A percentile compares a stretch with the other conserved stretches of the same genome.
Conservation (phyloP, 208 protist genomes). For the Leptomonas seymouri region DNA sequence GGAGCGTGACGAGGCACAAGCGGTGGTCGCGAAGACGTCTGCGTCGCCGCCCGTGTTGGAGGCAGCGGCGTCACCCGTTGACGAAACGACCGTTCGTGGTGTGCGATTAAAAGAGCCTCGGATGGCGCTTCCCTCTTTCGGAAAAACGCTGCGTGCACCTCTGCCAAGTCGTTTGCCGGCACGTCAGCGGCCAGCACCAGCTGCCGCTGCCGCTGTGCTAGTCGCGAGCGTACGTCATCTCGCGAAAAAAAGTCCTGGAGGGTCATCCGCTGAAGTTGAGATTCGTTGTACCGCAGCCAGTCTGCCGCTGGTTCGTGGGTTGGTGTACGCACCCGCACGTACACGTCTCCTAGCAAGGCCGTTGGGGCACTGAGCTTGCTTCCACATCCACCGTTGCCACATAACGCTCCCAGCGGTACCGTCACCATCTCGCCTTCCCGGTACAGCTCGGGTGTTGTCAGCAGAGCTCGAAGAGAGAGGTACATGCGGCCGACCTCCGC, state of each 20-base stretch:
- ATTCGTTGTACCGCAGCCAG: constrained; percentile 29
- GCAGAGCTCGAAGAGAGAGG: constrained; percentile 9
- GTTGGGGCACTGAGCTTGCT: neutral
- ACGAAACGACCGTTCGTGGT: no score
- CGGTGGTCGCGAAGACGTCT: neutral
- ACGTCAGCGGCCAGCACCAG: neutral
- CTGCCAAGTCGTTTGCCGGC: neutral
- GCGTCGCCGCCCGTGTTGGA: neutral
- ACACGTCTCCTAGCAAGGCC: constrained; percentile 30
- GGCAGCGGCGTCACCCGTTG: neutral
- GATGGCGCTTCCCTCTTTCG: neutral
- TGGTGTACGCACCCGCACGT: constrained; percentile 37
- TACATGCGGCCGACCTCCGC: constrained; percentile 1
- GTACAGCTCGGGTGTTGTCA: constrained; percentile 39
- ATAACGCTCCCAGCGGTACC: constrained; percentile 37
- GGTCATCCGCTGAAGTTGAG: neutral
- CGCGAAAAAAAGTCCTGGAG: neutral
- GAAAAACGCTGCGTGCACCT: constrained; percentile 16
- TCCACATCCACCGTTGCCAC: constrained; percentile 29
- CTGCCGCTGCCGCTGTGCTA: neutral
- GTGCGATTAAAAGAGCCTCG: no score
- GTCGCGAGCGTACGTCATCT: neutral
- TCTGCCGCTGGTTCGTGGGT: constrained; percentile 30
- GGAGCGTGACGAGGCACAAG: neutral
- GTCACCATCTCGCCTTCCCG: constrained; percentile 29